Evolutionary conservation across 495 filamentous ascomycete species (phyloP).

Genomic region (Talaromyces wortmannii): DNA sequence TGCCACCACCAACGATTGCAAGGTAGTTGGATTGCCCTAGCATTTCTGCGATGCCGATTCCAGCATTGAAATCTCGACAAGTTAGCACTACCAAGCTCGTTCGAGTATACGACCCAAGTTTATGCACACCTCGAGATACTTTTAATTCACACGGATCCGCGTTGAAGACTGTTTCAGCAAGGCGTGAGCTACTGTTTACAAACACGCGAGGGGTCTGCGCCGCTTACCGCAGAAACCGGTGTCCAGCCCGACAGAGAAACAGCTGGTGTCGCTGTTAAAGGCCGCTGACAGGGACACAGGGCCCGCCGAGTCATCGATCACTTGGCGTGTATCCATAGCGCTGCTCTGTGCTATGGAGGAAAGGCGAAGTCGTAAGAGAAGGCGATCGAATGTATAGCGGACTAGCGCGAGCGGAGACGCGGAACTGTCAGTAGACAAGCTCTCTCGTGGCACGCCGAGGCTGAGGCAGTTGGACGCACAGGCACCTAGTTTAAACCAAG

Average conservation of each 20-base stretch:
- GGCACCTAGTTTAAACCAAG: not conserved
- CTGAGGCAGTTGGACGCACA: not conserved
- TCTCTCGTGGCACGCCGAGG: not conserved
- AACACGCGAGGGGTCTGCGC: not conserved
- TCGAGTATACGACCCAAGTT: not conserved
- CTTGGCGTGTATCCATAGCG: conserved; percentile 84
- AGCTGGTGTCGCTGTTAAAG: conserved; percentile 82
- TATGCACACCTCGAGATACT: conserved; percentile 51
- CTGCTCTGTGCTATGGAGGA: not conserved
- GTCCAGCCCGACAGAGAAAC: conserved; percentile 84
- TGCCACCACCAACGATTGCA: conserved; percentile 85
- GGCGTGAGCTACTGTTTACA: conserved; percentile 4
- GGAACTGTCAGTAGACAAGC: not conserved
- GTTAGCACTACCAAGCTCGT: not conserved
- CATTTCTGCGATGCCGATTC: conserved; percentile 80
- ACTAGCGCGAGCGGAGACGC: not conserved
- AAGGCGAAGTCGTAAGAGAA: not conserved
- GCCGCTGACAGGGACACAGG: conserved; percentile 75
- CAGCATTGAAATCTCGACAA: conserved; percentile 70
- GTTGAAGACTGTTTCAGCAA: conserved; percentile 56
- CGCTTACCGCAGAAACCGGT: conserved; percentile 77
- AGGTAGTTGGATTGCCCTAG: conserved; percentile 83
- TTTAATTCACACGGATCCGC: conserved; percentile 70
- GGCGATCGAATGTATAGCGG: not conserved
- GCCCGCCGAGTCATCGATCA: conserved; percentile 68